These are phyloP conservation scores for Synchytrium microbalum DNA, from an alignment of 371 early-diverging fungal species.

Conservation along the genomic window DNA sequence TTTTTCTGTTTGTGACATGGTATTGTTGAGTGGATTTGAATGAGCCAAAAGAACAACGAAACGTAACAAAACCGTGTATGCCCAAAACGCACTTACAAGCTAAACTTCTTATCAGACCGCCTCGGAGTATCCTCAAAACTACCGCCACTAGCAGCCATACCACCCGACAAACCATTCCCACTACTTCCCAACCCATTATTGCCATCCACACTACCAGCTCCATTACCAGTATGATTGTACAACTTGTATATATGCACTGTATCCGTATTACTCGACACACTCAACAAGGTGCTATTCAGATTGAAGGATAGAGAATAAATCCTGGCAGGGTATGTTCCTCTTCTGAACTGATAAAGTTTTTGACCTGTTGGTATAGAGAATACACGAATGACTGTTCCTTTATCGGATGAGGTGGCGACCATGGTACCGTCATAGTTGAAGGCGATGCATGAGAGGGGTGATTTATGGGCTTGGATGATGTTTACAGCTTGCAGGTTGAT, in stretches of 20 bases:
- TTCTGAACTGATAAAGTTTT: conserved; percentile 88
- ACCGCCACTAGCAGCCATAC: not conserved
- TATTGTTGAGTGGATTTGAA: not conserved
- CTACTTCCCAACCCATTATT: not conserved
- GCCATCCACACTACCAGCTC: too few species aligned
- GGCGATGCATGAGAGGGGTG: conserved; percentile 67
- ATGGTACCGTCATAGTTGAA: conserved; percentile 86
- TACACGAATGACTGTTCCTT: conserved; percentile 95
- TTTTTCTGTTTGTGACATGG: conserved; percentile 12
- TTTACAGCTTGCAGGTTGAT: conserved; percentile 73
- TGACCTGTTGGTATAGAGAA: conserved; percentile 81
- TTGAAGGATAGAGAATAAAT: conserved; percentile 91
- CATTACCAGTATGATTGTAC: not conserved
- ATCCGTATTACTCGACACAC: conserved; percentile 87
- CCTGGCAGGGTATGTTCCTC: conserved; percentile 84
- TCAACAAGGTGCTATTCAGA: conserved; percentile 64
- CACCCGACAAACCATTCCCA: not conserved
- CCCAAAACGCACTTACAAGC: conserved; percentile 1
- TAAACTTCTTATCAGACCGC: not conserved
- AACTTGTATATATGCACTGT: conserved; percentile 96
- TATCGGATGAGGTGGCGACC: conserved; percentile 92
- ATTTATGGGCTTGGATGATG: conserved; percentile 91
- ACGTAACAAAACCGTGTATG: too few species aligned
- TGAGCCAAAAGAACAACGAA: not conserved
- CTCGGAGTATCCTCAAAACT: not conserved